Evolutionary conservation across 768 basidiomycete genomes (phyloP).

Genomic region (Boletus sp.): DNA sequence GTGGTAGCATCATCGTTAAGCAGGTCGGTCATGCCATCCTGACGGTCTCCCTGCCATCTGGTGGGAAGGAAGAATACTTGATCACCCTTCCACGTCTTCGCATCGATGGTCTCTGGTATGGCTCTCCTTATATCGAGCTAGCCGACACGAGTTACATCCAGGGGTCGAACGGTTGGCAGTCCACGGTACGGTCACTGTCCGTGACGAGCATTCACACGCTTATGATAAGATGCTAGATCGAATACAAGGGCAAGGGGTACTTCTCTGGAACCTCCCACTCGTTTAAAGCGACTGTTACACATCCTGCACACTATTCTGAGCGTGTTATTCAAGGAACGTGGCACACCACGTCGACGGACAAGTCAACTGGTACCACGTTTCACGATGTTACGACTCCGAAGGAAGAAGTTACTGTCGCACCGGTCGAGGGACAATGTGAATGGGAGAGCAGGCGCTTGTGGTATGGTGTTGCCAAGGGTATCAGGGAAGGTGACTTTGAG

Average conservation of each 20-base stretch:
- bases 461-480: conserved; percentile 85
- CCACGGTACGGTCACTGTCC: conserved; percentile 37
- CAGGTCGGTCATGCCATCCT: conserved; percentile 93
- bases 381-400: conserved; percentile 73
- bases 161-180: conserved; percentile 56
- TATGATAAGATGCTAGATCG: conserved; percentile 55
- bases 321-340: conserved; percentile 76
- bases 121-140: conserved; percentile 90
- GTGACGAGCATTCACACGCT: conserved; percentile 9
- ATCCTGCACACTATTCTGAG: conserved; percentile 41
- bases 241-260: conserved; percentile 97
- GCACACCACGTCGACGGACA: conserved; percentile 62
- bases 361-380: conserved; percentile 50
- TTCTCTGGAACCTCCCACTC: conserved; percentile 90
- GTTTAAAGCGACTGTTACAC: conserved; percentile 79
- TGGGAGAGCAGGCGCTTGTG: conserved; percentile 88
- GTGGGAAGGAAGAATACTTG: conserved; percentile 67
- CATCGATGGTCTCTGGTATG: conserved; percentile 92
- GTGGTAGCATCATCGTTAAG: conserved; percentile 78
- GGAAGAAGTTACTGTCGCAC: conserved; percentile 68
- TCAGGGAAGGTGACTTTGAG: conserved; percentile 89
- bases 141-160: conserved; percentile 79
- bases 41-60: conserved; percentile 57
- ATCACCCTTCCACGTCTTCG: conserved; percentile 90
- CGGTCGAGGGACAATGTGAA: conserved; percentile 62